Evolutionary conservation across 2,329 filamentous ascomycete genomes (phyloP).

Genomic region (Eutypa lata): DNA sequence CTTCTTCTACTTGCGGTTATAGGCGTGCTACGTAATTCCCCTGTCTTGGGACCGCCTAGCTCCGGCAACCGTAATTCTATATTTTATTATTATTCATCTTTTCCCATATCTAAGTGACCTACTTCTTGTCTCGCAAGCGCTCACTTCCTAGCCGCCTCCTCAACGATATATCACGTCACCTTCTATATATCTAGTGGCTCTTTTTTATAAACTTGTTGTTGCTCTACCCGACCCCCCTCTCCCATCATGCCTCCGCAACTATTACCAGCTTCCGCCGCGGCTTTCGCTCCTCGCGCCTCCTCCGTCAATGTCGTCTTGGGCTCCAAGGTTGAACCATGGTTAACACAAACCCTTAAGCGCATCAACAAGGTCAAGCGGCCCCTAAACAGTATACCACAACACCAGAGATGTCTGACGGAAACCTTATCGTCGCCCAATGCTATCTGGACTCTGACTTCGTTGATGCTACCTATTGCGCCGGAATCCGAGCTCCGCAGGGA

Average conservation of each 20-base stretch:
- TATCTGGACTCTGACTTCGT: slow-evolving; percentile 89
- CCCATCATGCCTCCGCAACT: slow-evolving; percentile 84
- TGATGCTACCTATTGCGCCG: slow-evolving; percentile 89
- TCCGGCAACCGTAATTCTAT: slow-evolving; percentile 39
- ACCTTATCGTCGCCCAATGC: slow-evolving; percentile 85
- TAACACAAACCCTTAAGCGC: slow-evolving; percentile 93
- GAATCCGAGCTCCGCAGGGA: slow-evolving; percentile 82
- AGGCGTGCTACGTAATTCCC: slow-evolving; percentile 61
- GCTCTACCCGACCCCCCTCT: slow-evolving; percentile 1
- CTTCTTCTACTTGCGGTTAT: slow-evolving; percentile 55
- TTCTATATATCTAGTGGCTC: slow-evolving; percentile 14
- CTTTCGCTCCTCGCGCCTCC: slow-evolving; percentile 86
- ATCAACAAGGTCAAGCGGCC: slow-evolving; percentile 96
- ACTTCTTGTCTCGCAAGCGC: slow-evolving; percentile 19
- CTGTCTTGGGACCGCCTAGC: slow-evolving; percentile 53
- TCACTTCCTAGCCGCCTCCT: slow-evolving; percentile 16
- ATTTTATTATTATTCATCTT: slow-evolving; percentile 41
- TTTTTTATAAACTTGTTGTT: slow-evolving; percentile 12
- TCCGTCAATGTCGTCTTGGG: slow-evolving; percentile 93
- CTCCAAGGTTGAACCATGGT: slow-evolving; percentile 91
- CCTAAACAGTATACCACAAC: slow-evolving; percentile 93
- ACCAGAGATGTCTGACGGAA: slow-evolving; percentile 93
- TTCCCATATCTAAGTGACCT: slow-evolving; percentile 29
- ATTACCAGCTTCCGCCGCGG: slow-evolving; percentile 90
- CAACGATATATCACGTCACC: slow-evolving; percentile 31